These are phyloP conservation scores for Aspergillus sp. DNA, from an alignment of 2,329 filamentous ascomycete species.

Conservation along the genomic window DNA sequence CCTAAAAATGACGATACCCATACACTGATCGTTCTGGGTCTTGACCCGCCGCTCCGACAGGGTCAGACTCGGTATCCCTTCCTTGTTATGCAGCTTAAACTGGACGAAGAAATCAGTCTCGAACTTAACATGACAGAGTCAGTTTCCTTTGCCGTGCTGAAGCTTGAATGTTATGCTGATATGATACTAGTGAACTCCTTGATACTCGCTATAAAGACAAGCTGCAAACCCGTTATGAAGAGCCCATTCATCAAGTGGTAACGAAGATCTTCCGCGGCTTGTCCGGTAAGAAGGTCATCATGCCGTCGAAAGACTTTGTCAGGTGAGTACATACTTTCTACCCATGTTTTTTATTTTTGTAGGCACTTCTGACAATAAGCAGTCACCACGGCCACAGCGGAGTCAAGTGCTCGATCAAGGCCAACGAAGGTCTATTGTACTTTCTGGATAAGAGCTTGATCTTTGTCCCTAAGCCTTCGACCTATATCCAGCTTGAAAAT, in stretches of 20 bases:
- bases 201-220: constrained; percentile 84
- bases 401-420: constrained; percentile 99
- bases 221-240: constrained; percentile 81
- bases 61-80: constrained; percentile 97
- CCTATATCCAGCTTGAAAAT: constrained; percentile 93
- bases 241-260: constrained; percentile 85
- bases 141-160: constrained; percentile 9
- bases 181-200: constrained; percentile 54
- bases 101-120: constrained; percentile 92
- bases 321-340: constrained; percentile 42
- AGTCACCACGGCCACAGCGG: constrained; percentile 85
- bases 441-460: constrained; percentile 97
- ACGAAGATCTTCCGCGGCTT: constrained; percentile 92
- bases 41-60: constrained; percentile 90
- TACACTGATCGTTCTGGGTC: constrained; percentile 84
- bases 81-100: constrained; percentile 97
- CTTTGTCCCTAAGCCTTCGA: constrained; percentile 97
- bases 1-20: constrained; percentile 98
- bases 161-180: constrained; percentile 1
- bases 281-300: constrained; percentile 89
- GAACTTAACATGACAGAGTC: constrained; percentile 88
- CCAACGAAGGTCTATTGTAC: constrained; percentile 94
- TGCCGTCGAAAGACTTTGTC: constrained; percentile 87
- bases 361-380: constrained; percentile 1
- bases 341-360: too few species aligned